Percentiles rank a stretch among this genome's conserved stretches.
phyloP scores from a whole-genome alignment of 116 monocot genomes.

The Thalassia testudinum region DNA sequence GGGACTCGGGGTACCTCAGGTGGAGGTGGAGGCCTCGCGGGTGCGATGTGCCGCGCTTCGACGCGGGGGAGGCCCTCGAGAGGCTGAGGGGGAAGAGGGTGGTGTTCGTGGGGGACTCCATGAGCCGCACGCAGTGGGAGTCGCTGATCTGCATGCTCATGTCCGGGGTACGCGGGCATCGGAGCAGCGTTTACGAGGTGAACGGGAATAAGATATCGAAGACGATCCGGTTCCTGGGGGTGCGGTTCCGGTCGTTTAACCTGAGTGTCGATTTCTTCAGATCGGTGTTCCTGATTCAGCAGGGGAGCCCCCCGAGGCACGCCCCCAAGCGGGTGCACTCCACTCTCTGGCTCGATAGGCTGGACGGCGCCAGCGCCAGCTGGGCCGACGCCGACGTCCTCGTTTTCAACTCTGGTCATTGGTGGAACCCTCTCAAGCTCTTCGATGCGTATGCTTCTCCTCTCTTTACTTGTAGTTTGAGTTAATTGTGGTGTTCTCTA shows the following conservation, averaged over 20 bases:
- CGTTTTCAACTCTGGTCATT: constrained; percentile 78
- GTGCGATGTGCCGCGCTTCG: constrained; percentile 64
- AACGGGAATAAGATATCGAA: constrained; percentile 81
- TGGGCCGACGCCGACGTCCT: constrained; percentile 75
- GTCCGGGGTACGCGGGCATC: constrained; percentile 52
- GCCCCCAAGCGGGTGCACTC: constrained; percentile 46
- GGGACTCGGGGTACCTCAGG: constrained; percentile 53
- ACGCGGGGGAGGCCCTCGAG: constrained; percentile 26
- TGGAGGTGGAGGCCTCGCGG: constrained; percentile 85
- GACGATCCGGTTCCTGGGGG: constrained; percentile 75
- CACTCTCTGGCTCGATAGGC: constrained; percentile 62
- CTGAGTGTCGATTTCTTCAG: constrained; percentile 82
- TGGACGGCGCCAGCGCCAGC: constrained; percentile 55
- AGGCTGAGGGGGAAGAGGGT: constrained; percentile 64
- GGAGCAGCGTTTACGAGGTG: constrained; percentile 57
- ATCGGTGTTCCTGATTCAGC: constrained; percentile 75
- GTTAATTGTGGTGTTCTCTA: too few relatives aligned
- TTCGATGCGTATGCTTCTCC: constrained; percentile 76
- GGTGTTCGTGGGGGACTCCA: constrained; percentile 91
- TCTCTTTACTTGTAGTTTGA: too few relatives aligned
- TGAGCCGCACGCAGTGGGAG: constrained; percentile 99
- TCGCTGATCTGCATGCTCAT: constrained; percentile 92
- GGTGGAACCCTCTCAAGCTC: constrained; percentile 87
- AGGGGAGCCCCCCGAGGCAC: constrained; percentile 29
- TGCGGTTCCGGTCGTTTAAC: constrained; percentile 53